Conservation (phyloP, 192 early-diverging fungal genomes). For the Linnemannia exigua region DNA sequence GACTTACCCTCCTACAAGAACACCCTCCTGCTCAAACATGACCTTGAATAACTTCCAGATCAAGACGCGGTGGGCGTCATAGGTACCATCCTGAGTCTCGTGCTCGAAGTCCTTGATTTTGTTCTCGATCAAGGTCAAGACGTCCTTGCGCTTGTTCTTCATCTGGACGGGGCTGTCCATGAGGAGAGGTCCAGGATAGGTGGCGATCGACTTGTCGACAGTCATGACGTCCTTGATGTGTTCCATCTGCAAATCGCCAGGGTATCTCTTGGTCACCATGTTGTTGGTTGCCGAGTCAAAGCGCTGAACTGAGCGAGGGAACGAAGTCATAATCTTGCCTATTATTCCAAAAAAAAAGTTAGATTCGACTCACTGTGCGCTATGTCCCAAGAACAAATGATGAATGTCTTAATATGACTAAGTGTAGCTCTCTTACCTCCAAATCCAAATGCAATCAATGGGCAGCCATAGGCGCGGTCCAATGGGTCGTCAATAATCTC, state of each 20-base stretch:
- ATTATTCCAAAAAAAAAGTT: neutral
- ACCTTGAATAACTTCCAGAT: conserved; percentile 76
- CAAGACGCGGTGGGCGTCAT: conserved; percentile 52
- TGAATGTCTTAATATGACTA: neutral
- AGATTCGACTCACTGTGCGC: no score
- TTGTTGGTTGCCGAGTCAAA: conserved; percentile 32
- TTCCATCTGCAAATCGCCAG: conserved; percentile 65
- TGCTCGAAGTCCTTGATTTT: conserved; percentile 41
- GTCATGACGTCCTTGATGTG: conserved; percentile 62
- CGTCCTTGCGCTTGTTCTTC: conserved; percentile 66
- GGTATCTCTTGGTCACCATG: conserved; percentile 55
- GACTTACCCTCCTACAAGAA: conserved; percentile 67
- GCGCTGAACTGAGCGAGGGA: conserved; percentile 72
- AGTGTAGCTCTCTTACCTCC: conserved; percentile 59
- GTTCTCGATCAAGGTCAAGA: conserved; percentile 56
- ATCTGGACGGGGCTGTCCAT: conserved; percentile 60
- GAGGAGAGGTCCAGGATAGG: conserved; percentile 72
- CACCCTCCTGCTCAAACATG: conserved; percentile 75
- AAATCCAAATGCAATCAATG: conserved; percentile 81
- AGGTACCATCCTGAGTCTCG: conserved; percentile 20
- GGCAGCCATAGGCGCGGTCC: conserved; percentile 63
- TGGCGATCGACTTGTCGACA: conserved; percentile 36
- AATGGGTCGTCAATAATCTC: conserved; percentile 57
- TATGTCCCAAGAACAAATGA: no score
- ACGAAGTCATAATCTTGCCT: conserved; percentile 73